A percentile compares a stretch with the other conserved stretches of the same genome.
Conservation (phyloP, 2,329 filamentous ascomycete species). For the Neocucurbitaria cava region DNA sequence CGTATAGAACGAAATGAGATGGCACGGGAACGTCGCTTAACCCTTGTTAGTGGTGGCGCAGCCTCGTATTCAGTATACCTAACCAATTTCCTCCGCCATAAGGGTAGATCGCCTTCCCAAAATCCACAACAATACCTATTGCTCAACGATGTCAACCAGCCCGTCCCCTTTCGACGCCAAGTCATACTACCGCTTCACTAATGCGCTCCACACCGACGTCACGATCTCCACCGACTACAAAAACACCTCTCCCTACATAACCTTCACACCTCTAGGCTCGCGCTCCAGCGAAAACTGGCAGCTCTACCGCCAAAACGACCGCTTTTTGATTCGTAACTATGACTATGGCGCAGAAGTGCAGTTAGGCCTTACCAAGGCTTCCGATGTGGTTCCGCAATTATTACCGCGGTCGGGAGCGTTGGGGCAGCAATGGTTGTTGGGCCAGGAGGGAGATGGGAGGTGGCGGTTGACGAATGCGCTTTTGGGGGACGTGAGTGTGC, state of each 20-base stretch:
- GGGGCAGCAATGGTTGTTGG: neutral
- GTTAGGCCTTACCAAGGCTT: conserved; percentile 8
- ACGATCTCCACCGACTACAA: conserved; percentile 5
- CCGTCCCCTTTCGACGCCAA: conserved; percentile 5
- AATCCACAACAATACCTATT: neutral
- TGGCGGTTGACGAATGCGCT: neutral
- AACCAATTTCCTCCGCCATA: neutral
- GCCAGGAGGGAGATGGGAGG: neutral
- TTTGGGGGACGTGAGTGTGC: neutral
- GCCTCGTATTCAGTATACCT: neutral
- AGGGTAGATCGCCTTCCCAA: neutral
- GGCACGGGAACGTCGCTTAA: too few relatives aligned
- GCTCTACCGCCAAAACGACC: conserved; percentile 16
- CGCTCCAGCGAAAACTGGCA: conserved; percentile 28
- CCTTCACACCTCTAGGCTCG: conserved; percentile 3
- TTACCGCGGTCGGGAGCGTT: neutral
- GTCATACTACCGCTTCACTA: conserved; percentile 14
- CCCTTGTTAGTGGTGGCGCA: neutral
- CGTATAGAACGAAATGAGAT: too few relatives aligned
- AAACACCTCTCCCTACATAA: conserved; percentile 5
- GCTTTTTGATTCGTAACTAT: conserved; percentile 27
- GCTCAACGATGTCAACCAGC: neutral
- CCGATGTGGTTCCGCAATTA: neutral
- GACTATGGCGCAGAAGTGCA: conserved; percentile 19
- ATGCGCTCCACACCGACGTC: neutral